These are phyloP conservation scores for Juncus inflexus DNA, from an alignment of 176 grass and related monocot genomes.

Conservation along the genomic window DNA sequence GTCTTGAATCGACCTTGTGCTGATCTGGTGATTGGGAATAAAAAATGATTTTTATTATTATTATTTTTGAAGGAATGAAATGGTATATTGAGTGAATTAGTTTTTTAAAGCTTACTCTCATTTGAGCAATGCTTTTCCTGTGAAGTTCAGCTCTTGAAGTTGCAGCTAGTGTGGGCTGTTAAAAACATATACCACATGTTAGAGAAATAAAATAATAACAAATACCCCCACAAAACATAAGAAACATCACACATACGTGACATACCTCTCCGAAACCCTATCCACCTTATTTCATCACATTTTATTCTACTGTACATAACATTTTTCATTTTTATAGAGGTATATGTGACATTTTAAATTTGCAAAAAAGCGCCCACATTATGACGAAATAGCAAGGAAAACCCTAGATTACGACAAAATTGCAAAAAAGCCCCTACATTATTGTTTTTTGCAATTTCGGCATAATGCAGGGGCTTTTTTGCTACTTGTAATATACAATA, in stretches of 20 bases:
- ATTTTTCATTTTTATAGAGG: neutral
- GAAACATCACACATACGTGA: neutral
- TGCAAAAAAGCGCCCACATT: too few relatives aligned
- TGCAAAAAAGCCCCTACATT: neutral
- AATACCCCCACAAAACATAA: neutral
- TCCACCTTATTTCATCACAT: neutral
- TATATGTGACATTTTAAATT: too few relatives aligned
- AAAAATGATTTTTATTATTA: constrained; percentile 4
- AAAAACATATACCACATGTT: constrained; percentile 29
- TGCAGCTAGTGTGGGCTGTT: constrained; percentile 65
- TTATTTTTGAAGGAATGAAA: constrained; percentile 1
- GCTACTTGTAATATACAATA: neutral
- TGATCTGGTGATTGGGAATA: constrained; percentile 43
- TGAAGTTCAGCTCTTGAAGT: constrained; percentile 70
- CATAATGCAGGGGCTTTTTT: too few relatives aligned
- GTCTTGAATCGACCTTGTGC: constrained; percentile 58
- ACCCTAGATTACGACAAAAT: too few relatives aligned
- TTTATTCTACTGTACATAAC: neutral
- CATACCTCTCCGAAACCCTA: neutral
- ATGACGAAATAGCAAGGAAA: too few relatives aligned
- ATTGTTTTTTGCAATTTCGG: neutral
- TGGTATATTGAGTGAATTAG: neutral
- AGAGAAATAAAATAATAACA: constrained; percentile 18
- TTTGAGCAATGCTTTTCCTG: constrained; percentile 82
- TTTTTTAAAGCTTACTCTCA: constrained; percentile 49